Conservation (phyloP, 2,329 filamentous ascomycete genomes). For the Fusarium udum region DNA sequence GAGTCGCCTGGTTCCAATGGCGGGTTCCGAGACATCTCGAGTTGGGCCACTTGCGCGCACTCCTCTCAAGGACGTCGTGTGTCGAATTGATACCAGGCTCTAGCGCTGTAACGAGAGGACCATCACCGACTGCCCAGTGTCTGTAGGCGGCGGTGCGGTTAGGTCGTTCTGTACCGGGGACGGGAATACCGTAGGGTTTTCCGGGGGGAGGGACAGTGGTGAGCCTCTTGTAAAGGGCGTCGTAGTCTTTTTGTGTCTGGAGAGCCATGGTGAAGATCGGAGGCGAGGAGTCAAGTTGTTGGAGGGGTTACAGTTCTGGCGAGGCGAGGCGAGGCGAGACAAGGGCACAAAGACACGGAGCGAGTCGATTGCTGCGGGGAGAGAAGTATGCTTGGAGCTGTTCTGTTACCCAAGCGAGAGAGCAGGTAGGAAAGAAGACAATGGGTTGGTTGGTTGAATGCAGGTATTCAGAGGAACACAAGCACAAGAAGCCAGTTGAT, state of each 20-base stretch:
- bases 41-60: conserved; percentile 70
- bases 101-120: conserved; percentile 73
- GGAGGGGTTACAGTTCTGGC: conserved; percentile 14
- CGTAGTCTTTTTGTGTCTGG: conserved; percentile 43
- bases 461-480: conserved; percentile 25
- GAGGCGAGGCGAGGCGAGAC: conserved; percentile 25
- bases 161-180: conserved; percentile 78
- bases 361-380: conserved; percentile 11
- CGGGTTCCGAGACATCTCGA: conserved; percentile 82
- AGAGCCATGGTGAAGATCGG: conserved; percentile 46
- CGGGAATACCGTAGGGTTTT: conserved; percentile 77
- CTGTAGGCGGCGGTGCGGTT: conserved; percentile 82
- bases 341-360: conserved; percentile 7
- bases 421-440: background rate
- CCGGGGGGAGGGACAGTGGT: conserved; percentile 74
- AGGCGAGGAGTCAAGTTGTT: conserved; percentile 1
- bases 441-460: conserved; percentile 4
- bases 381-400: conserved; percentile 9
- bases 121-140: conserved; percentile 80
- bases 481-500: background rate
- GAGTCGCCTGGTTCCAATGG: conserved; percentile 78
- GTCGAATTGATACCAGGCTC: conserved; percentile 77
- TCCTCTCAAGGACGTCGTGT: conserved; percentile 82
- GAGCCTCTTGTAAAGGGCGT: conserved; percentile 62
- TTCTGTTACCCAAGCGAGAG: conserved; percentile 8